Evolutionary conservation across 2,329 filamentous ascomycete species (phyloP).

Genomic region (Cladosporium velox): DNA sequence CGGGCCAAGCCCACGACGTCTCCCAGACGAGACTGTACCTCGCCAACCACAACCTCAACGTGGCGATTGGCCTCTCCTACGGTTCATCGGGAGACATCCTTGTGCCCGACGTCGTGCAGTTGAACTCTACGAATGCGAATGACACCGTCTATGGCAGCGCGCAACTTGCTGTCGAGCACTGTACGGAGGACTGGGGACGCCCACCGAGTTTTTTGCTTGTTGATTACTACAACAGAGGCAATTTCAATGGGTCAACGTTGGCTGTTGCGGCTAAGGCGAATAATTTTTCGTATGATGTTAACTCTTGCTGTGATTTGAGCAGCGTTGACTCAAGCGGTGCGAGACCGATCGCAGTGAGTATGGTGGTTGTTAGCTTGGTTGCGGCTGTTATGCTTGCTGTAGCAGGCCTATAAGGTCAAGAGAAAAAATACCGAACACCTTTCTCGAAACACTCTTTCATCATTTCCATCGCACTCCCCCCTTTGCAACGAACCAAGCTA

Average conservation of each 20-base stretch:
- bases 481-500: too few relatives aligned
- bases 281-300: background rate
- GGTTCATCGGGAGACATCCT: constrained; percentile 53
- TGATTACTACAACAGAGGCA: constrained; percentile 72
- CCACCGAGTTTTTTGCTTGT: constrained; percentile 79
- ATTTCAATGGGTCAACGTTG: constrained; percentile 9
- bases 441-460: too few relatives aligned
- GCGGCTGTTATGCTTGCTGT: background rate
- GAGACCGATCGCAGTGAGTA: background rate
- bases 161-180: constrained; percentile 64
- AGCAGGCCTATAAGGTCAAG: too few relatives aligned
- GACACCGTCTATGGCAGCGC: constrained; percentile 64
- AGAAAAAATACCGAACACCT: too few relatives aligned
- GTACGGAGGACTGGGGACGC: constrained; percentile 62
- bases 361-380: background rate
- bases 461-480: too few relatives aligned
- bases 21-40: constrained; percentile 67
- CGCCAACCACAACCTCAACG: constrained; percentile 89
- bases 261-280: constrained; percentile 5
- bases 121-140: constrained; percentile 73
- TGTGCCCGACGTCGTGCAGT: constrained; percentile 68
- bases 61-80: constrained; percentile 59
- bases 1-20: constrained; percentile 59
- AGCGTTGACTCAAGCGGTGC: background rate
- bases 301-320: background rate